phyloP scores from a whole-genome alignment of 352 stramenopile genomes.

The Thraustotheca clavata region DNA sequence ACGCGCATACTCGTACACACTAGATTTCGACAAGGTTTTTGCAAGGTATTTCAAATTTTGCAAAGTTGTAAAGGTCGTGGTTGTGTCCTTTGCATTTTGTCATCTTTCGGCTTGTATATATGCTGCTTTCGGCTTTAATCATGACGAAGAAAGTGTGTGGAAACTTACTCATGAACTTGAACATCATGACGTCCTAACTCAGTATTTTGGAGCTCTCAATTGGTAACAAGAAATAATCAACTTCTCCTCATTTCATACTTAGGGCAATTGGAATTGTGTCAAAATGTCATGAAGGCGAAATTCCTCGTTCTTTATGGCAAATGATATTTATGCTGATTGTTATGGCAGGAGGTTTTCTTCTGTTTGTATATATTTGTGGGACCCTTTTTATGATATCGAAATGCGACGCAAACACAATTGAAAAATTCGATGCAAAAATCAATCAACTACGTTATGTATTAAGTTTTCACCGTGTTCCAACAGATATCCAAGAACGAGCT shows the following conservation, averaged over 20 bases:
- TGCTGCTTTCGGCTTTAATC: conserved; percentile 9
- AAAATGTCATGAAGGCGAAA: conserved; percentile 38
- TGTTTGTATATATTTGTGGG: conserved; percentile 63
- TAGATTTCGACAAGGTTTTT: conserved; percentile 23
- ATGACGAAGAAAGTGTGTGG: conserved; percentile 1
- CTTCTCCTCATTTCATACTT: background rate
- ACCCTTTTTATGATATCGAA: conserved; percentile 71
- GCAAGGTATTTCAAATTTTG: conserved; percentile 20
- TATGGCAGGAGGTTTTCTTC: conserved; percentile 43
- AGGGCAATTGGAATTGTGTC: conserved; percentile 17
- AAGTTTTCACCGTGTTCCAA: conserved; percentile 50
- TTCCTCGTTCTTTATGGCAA: conserved; percentile 37
- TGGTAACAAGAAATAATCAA: background rate
- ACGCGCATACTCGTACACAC: conserved; percentile 2
- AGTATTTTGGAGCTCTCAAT: conserved; percentile 19
- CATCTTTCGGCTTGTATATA: conserved; percentile 11
- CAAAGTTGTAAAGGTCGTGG: conserved; percentile 20
- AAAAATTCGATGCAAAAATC: conserved; percentile 48
- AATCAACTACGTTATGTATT: conserved; percentile 62
- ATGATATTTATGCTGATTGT: conserved; percentile 60
- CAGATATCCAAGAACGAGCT: conserved; percentile 36
- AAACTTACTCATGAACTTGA: background rate
- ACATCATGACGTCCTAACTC: background rate
- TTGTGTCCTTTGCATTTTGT: conserved; percentile 9
- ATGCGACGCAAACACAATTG: conserved; percentile 43